Conservation (phyloP, 192 early-diverging fungal genomes). For the Gonapodya prolifera region DNA sequence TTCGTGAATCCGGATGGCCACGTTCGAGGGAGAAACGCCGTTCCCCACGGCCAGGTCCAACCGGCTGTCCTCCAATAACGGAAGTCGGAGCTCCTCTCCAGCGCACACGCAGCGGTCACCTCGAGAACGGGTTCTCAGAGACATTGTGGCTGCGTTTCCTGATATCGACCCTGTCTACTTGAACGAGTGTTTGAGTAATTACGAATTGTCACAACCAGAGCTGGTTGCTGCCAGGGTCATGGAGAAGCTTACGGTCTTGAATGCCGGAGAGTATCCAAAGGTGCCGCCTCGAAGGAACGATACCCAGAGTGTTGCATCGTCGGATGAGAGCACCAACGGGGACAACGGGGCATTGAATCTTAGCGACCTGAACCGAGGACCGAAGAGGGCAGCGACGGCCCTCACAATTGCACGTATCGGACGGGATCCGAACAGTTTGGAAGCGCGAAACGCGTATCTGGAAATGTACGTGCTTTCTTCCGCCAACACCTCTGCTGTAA, state of each 20-base stretch:
- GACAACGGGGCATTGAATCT: neutral
- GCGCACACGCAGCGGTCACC: no score
- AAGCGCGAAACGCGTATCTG: neutral
- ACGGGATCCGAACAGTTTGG: neutral
- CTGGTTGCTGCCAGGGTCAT: neutral
- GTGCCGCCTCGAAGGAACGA: no score
- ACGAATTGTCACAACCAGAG: neutral
- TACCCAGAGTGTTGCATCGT: no score
- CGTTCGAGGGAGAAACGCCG: no score
- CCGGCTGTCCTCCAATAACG: no score
- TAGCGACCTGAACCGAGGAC: neutral
- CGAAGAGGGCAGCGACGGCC: neutral
- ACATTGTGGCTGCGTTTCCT: neutral
- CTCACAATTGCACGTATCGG: neutral
- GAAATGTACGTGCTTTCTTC: neutral
- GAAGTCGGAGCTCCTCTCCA: no score
- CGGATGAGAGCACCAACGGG: no score
- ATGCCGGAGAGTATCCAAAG: conserved; percentile 1
- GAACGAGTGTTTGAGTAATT: neutral
- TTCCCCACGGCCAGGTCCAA: no score
- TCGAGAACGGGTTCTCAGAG: neutral
- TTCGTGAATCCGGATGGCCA: neutral
- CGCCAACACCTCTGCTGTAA: neutral
- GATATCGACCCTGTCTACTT: neutral
- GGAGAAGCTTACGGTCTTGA: neutral